phyloP scores from a whole-genome alignment of 164 flowering plant genomes.

The Akebia trifoliata region DNA sequence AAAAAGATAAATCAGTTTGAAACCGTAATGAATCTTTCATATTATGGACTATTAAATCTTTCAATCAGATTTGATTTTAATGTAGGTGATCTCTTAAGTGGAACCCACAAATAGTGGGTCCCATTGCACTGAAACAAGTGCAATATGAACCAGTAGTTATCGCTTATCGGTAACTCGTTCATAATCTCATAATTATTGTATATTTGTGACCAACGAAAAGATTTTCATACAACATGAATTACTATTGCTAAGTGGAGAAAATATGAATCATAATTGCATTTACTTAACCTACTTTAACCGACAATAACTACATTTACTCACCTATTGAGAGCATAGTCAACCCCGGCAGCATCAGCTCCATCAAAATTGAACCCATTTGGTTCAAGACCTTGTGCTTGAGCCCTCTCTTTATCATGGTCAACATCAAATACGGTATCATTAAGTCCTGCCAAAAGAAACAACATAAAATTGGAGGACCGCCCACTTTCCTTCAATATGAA shows the following conservation, averaged over 20 bases:
- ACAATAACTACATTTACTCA: slow-evolving; percentile 18
- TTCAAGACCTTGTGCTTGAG: slow-evolving; percentile 66
- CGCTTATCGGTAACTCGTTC: too few species aligned
- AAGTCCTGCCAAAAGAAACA: slow-evolving; percentile 49
- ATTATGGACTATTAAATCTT: not conserved
- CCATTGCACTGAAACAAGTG: not conserved
- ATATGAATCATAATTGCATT: too few species aligned
- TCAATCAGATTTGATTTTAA: too few species aligned
- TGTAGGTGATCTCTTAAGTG: not conserved
- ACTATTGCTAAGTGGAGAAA: too few species aligned
- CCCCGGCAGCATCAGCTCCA: slow-evolving; percentile 78
- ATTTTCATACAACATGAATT: too few species aligned
- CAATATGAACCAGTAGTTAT: too few species aligned
- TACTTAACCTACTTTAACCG: not conserved
- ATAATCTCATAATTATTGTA: too few species aligned
- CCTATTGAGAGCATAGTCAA: slow-evolving; percentile 97
- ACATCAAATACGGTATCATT: slow-evolving; percentile 93
- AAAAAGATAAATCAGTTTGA: not conserved
- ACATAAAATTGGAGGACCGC: not conserved
- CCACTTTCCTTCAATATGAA: not conserved
- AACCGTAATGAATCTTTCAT: not conserved
- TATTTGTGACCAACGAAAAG: too few species aligned
- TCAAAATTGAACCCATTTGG: slow-evolving; percentile 94
- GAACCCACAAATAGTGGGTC: not conserved
- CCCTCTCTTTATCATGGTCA: slow-evolving; percentile 88